Conservation (phyloP, 139 green algal species). For the Micromonas pusilla region DNA sequence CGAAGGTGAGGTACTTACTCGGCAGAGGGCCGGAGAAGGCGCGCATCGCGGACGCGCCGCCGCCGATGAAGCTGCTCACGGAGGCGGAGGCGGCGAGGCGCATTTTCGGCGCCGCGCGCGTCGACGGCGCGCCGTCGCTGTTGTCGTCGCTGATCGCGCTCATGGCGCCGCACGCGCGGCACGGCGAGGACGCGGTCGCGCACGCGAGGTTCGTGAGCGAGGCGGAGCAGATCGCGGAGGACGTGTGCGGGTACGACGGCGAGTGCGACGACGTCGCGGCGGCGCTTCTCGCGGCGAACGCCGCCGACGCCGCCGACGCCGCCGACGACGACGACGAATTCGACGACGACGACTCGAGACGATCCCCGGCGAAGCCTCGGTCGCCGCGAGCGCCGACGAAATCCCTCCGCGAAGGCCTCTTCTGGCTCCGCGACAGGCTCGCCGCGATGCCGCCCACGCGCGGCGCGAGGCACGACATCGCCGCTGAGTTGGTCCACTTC, state of each 20-base stretch:
- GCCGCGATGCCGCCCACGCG: neutral
- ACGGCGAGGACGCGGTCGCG: neutral
- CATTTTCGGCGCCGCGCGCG: neutral
- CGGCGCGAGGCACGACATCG: constrained; percentile 33
- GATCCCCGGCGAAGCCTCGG: neutral
- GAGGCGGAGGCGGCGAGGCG: neutral
- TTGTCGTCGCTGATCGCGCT: neutral
- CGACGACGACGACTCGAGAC: neutral
- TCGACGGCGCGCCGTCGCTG: neutral
- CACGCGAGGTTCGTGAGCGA: neutral
- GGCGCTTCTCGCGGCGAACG: neutral
- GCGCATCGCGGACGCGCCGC: neutral
- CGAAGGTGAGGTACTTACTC: neutral
- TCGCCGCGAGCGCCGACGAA: neutral
- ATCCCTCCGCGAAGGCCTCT: neutral
- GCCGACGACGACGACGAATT: neutral
- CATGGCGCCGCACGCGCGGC: constrained; percentile 7
- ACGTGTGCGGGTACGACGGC: neutral
- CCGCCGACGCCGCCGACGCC: neutral
- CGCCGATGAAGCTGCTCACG: neutral
- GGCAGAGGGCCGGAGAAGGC: neutral
- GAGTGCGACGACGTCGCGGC: neutral
- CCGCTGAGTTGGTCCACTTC: constrained; percentile 41
- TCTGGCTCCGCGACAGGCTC: constrained; percentile 41
- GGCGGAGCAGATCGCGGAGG: neutral